Percentiles rank a stretch among this genome's conserved stretches.
These are phyloP conservation scores for Tagetes patula DNA, from an alignment of 129 eudicot species.

Conservation along the genomic window DNA sequence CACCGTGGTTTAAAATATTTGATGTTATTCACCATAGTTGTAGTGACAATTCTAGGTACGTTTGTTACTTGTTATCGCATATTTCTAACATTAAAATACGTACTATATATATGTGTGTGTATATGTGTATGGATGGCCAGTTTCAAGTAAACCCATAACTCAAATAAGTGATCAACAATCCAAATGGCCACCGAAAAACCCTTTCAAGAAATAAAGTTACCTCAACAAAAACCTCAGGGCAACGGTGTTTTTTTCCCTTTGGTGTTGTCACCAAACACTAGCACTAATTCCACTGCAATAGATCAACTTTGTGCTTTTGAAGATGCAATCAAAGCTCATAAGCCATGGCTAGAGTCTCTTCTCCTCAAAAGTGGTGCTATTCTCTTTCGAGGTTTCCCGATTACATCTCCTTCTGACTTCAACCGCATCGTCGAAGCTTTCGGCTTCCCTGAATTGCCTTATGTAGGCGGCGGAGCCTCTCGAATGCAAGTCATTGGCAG, in stretches of 20 bases:
- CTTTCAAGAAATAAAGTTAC: conserved; percentile 28
- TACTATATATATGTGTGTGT: no score
- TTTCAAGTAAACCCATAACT: no score
- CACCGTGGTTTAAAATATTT: no score
- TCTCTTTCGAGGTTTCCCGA: conserved; percentile 62
- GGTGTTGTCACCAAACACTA: conserved; percentile 47
- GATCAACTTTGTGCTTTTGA: conserved; percentile 7
- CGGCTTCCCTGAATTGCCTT: conserved; percentile 58
- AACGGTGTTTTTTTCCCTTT: conserved; percentile 42
- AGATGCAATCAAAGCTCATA: conserved; percentile 47
- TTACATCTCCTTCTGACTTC: conserved; percentile 55
- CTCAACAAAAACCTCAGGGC: conserved; percentile 46
- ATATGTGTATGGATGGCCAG: no score
- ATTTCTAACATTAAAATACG: no score
- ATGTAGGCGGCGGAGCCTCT: conserved; percentile 75
- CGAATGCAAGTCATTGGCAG: conserved; percentile 68
- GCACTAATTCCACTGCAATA: neutral
- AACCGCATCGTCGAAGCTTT: conserved; percentile 74
- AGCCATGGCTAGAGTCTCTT: conserved; percentile 55
- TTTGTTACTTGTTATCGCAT: no score
- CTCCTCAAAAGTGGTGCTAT: conserved; percentile 56
- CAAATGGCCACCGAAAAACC: conserved; percentile 20
- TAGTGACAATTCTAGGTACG: no score
- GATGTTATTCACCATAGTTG: no score
- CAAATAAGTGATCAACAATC: no score